Conservation (phyloP, 2,329 filamentous ascomycete species). For the Phaeomoniella chlamydospora region DNA sequence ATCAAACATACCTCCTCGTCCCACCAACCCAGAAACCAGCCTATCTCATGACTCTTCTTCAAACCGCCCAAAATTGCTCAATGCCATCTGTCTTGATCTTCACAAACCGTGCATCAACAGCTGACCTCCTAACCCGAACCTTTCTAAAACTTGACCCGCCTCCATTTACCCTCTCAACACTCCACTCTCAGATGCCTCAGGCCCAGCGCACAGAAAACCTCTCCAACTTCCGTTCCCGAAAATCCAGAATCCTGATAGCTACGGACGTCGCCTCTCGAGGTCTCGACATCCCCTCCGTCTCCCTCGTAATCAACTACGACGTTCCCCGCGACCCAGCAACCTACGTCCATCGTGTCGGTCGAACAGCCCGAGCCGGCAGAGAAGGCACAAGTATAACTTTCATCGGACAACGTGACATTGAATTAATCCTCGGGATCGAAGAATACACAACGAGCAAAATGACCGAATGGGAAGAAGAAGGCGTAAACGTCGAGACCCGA, state of each 20-base stretch:
- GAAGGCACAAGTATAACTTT: slow-evolving; percentile 64
- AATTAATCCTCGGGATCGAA: slow-evolving; percentile 83
- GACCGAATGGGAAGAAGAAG: slow-evolving; percentile 75
- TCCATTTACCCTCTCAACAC: slow-evolving; percentile 57
- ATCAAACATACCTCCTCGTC: slow-evolving; percentile 74
- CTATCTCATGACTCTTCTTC: slow-evolving; percentile 79
- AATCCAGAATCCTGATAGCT: slow-evolving; percentile 78
- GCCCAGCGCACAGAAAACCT: slow-evolving; percentile 76
- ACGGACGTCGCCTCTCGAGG: slow-evolving; percentile 91
- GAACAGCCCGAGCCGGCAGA: slow-evolving; percentile 49
- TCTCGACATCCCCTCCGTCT: slow-evolving; percentile 87
- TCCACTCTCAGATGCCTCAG: slow-evolving; percentile 80
- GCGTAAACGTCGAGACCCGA: slow-evolving; percentile 83
- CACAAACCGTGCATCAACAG: slow-evolving; percentile 81
- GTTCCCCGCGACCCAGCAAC: slow-evolving; percentile 92
- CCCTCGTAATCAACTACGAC: slow-evolving; percentile 87
- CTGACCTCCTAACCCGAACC: slow-evolving; percentile 77
- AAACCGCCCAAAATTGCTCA: slow-evolving; percentile 58
- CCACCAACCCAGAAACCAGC: slow-evolving; percentile 89
- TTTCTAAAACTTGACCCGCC: slow-evolving; percentile 66
- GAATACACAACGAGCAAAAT: slow-evolving; percentile 67
- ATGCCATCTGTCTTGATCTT: slow-evolving; percentile 75
- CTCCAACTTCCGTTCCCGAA: slow-evolving; percentile 76
- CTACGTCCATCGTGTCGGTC: slow-evolving; percentile 89
- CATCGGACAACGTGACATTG: slow-evolving; percentile 84